phyloP scores from a whole-genome alignment of 305 asterid species.

The Fraxinus platypoda region DNA sequence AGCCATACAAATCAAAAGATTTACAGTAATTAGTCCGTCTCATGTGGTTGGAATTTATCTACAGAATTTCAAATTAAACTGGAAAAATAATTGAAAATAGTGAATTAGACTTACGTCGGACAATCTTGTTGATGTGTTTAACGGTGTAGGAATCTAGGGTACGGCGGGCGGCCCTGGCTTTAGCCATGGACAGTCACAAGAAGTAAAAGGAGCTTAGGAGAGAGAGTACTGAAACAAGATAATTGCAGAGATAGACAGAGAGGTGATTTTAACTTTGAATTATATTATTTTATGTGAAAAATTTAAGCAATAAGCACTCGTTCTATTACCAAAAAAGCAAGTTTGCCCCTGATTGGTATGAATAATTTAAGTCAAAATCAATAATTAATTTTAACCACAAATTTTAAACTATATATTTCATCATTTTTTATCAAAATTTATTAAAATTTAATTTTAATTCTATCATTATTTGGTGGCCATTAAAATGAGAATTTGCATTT shows the following conservation, averaged over 20 bases:
- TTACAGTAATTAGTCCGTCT: background rate
- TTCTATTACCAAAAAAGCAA: background rate
- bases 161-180: conserved; percentile 60
- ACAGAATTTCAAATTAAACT: conserved; percentile 23
- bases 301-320: background rate
- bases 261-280: background rate
- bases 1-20: conserved; percentile 29
- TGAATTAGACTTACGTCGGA: conserved; percentile 48
- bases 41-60: background rate
- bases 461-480: too few species aligned
- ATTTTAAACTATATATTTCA: too few species aligned
- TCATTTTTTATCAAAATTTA: too few species aligned
- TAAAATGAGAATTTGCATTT: too few species aligned
- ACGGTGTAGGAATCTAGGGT: conserved; percentile 55
- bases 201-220: conserved; percentile 16
- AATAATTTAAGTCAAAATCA: too few species aligned
- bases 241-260: background rate
- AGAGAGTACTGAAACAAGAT: conserved; percentile 35
- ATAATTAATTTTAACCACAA: too few species aligned
- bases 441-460: too few species aligned
- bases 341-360: too few species aligned
- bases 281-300: background rate
- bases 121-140: conserved; percentile 47
- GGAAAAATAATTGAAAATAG: background rate
- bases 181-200: conserved; percentile 53